Conservation (phyloP, 768 basidiomycete species). For the Udeniomyces megalosporus region DNA sequence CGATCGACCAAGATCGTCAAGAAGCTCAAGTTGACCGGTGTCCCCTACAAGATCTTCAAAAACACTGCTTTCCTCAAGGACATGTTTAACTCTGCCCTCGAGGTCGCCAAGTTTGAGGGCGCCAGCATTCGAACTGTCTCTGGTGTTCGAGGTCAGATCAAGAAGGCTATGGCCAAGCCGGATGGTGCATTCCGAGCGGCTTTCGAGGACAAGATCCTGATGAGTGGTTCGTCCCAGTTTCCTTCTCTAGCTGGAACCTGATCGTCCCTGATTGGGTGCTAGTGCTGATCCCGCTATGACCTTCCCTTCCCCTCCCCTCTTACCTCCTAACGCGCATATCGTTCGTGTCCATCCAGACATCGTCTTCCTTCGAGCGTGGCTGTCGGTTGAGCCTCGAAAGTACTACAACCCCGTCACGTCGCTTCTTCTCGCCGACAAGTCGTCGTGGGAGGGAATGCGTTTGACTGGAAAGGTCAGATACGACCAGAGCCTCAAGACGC, state of each 20-base stretch:
- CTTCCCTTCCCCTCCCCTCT: not conserved
- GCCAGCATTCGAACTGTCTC: slow-evolving; percentile 92
- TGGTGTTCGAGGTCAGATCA: slow-evolving; percentile 89
- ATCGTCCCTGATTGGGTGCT: no score
- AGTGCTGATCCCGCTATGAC: no score
- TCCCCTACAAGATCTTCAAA: slow-evolving; percentile 95
- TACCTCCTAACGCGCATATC: no score
- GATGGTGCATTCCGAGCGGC: slow-evolving; percentile 91
- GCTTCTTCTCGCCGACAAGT: slow-evolving; percentile 64
- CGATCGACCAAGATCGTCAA: slow-evolving; percentile 89
- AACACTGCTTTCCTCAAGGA: slow-evolving; percentile 96
- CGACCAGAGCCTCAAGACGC: slow-evolving; percentile 72
- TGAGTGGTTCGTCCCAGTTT: slow-evolving; percentile 43
- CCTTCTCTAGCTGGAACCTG: no score
- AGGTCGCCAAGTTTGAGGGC: slow-evolving; percentile 97
- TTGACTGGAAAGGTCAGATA: slow-evolving; percentile 80
- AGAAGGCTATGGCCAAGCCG: slow-evolving; percentile 87
- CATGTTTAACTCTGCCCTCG: slow-evolving; percentile 85
- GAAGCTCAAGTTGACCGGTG: slow-evolving; percentile 90
- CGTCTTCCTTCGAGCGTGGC: slow-evolving; percentile 91
- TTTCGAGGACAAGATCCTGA: slow-evolving; percentile 93
- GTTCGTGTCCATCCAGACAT: slow-evolving; percentile 45
- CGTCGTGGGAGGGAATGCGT: slow-evolving; percentile 84
- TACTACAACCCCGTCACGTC: slow-evolving; percentile 96
- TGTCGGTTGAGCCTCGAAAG: slow-evolving; percentile 81